These are phyloP conservation scores for Conidiobolus incongruus DNA, from an alignment of 371 early-diverging fungal species.

Conservation along the genomic window DNA sequence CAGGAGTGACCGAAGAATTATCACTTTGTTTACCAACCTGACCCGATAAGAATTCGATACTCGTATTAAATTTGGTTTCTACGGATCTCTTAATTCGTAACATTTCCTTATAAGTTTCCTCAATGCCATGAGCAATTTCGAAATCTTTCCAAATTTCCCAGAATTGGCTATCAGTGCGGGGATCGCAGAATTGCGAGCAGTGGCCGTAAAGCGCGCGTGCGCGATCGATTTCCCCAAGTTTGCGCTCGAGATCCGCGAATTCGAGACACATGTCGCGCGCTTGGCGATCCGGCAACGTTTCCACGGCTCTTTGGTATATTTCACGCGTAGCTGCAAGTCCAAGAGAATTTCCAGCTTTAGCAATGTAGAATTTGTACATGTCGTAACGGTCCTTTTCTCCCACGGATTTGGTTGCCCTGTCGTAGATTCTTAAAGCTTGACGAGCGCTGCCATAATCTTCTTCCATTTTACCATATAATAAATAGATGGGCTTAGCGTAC, in stretches of 20 bases:
- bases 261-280: constrained; percentile 57
- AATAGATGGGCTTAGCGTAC: constrained; percentile 61
- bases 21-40: too few species aligned
- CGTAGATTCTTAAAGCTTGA: constrained; percentile 83
- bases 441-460: constrained; percentile 82
- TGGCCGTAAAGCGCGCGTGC: constrained; percentile 81
- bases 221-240: constrained; percentile 87
- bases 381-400: constrained; percentile 47
- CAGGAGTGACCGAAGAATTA: too few species aligned
- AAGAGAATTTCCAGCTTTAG: constrained; percentile 66
- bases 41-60: too few species aligned
- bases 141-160: constrained; percentile 93
- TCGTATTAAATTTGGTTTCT: constrained; percentile 55
- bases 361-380: constrained; percentile 75
- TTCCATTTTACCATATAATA: constrained; percentile 87
- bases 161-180: constrained; percentile 41
- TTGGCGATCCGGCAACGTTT: constrained; percentile 57
- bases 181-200: constrained; percentile 74
- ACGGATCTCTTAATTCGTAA: constrained; percentile 82
- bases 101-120: constrained; percentile 96
- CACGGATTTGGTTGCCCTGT: constrained; percentile 66
- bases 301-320: constrained; percentile 80
- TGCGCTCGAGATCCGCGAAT: constrained; percentile 71
- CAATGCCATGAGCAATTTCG: constrained; percentile 90
- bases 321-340: constrained; percentile 72